Evolutionary conservation across 2,329 filamentous ascomycete species (phyloP), one percentile per base, ranked within the genome.

Genomic region (Keithomyces neogunnii): DNA sequence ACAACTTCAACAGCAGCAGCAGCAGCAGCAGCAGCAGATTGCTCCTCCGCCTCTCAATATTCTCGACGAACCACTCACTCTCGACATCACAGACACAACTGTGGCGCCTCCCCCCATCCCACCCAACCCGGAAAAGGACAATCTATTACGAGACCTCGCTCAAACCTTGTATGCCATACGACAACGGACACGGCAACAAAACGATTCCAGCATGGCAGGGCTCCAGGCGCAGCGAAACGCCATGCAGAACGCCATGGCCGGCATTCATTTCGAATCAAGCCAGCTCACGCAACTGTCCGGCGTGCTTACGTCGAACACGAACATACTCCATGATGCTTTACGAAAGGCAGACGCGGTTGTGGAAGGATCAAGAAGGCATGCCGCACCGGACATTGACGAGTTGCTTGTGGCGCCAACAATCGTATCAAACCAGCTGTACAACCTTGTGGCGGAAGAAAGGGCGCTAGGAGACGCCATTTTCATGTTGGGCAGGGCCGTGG

Each of bases 121-220:
- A 0, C 91, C 90, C 0, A 99, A 99, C 62, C 93, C 93, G 0
- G 89, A 97, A 69, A 96, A 96, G 65, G 90, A 97, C 66, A 85
- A 87, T 26, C 80, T 97, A 13, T 77, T 96, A 3, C 78, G 80
- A 49, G 86, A 90, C 44, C 78, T 97, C 32, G 89, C 85, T 36
- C 74, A 78, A 51, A 81, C 84, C 0, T 73, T 97, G 3, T 75
- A 83, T 50, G 72, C 80, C 39, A 84, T 88, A 55, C 83, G 91
- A 13, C 81, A 84, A 55, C 78, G 79, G 46, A 85, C 83, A 49
- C 78, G 86, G 45, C 69, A 78, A 30, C 87, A 93, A 62, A 91
- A 91, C 58, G 77, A 82, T 19, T 77, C 85, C 11, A 88, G 86
- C 26, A 76, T 96, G 35, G 76, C 83, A 0, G 86, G 90, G 1